A percentile compares a stretch with the other conserved stretches of the same genome.
Evolutionary conservation across 1,284 basidiomycete genomes (phyloP).

Genomic region (Coniferiporia sulphurascens): DNA sequence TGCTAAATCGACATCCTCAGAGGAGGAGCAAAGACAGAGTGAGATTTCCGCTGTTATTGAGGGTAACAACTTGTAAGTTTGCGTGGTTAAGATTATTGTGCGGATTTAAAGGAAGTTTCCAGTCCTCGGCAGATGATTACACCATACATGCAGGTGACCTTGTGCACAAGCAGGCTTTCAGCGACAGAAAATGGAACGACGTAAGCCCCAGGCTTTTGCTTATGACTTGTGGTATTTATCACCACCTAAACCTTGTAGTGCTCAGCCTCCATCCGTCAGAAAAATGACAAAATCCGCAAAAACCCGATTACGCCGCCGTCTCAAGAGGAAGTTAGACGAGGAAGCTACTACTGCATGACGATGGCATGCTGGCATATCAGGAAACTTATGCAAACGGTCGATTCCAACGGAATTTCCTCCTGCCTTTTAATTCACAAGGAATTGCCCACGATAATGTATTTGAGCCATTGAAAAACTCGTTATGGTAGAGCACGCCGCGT

Average conservation of each 20-base stretch:
- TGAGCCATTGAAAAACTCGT: too few species aligned
- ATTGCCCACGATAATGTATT: too few species aligned
- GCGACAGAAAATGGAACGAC: constrained; percentile 29
- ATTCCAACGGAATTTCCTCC: too few species aligned
- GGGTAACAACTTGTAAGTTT: constrained; percentile 58
- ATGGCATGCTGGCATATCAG: background rate
- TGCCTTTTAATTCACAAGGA: too few species aligned
- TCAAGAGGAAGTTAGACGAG: constrained; percentile 27
- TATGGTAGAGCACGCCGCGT: too few species aligned
- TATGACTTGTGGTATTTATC: background rate
- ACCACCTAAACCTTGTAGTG: constrained; percentile 32
- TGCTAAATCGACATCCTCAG: constrained; percentile 22
- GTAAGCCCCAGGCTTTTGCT: background rate
- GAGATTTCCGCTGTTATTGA: constrained; percentile 27
- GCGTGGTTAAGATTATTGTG: background rate
- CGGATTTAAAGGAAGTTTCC: background rate
- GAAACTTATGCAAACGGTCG: too few species aligned
- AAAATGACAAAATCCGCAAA: constrained; percentile 56
- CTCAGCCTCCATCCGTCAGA: constrained; percentile 49
- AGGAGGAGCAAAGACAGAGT: constrained; percentile 32
- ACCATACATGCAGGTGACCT: constrained; percentile 72
- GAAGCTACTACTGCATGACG: too few species aligned
- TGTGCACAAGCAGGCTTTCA: constrained; percentile 48
- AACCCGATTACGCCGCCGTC: constrained; percentile 47
- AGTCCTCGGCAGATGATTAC: constrained; percentile 62